Evolutionary conservation across 2,329 filamentous ascomycete species (phyloP).

Genomic region (Nemania abortiva): DNA sequence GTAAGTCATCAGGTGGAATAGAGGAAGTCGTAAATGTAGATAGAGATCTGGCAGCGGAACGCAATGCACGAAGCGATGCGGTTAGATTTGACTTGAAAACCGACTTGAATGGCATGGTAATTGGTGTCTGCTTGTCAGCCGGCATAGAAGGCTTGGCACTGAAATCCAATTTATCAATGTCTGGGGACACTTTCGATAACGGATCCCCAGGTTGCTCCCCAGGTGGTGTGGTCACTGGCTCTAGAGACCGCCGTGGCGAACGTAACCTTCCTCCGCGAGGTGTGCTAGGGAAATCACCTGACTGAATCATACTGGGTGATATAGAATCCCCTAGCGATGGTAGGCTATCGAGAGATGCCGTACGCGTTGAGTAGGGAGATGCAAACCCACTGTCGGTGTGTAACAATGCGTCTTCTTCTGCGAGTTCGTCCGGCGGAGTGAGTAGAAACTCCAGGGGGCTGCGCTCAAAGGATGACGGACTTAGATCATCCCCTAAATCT

Average conservation of each 20-base stretch:
- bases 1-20: slow-evolving; percentile 74
- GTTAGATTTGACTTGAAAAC: slow-evolving; percentile 78
- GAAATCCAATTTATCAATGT: slow-evolving; percentile 62
- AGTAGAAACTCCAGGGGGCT: slow-evolving; percentile 71
- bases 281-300: slow-evolving; percentile 62
- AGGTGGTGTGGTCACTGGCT: slow-evolving; percentile 67
- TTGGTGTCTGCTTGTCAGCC: slow-evolving; percentile 52
- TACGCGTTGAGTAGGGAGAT: slow-evolving; percentile 66
- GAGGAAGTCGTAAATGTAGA: slow-evolving; percentile 72
- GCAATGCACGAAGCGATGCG: slow-evolving; percentile 72
- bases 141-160: slow-evolving; percentile 49
- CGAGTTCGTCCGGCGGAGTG: slow-evolving; percentile 69
- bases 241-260: slow-evolving; percentile 63
- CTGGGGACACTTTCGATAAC: slow-evolving; percentile 56
- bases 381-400: slow-evolving; percentile 65
- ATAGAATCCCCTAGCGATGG: slow-evolving; percentile 70
- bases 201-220: slow-evolving; percentile 62
- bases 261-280: slow-evolving; percentile 58
- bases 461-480: slow-evolving; percentile 60
- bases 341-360: slow-evolving; percentile 70
- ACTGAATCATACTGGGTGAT: slow-evolving; percentile 62
- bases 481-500: slow-evolving; percentile 37
- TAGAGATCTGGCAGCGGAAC: slow-evolving; percentile 73
- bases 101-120: slow-evolving; percentile 61
- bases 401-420: slow-evolving; percentile 60